phyloP scores from a whole-genome alignment of 805 yeast species.

The Metschnikowia anglica region DNA sequence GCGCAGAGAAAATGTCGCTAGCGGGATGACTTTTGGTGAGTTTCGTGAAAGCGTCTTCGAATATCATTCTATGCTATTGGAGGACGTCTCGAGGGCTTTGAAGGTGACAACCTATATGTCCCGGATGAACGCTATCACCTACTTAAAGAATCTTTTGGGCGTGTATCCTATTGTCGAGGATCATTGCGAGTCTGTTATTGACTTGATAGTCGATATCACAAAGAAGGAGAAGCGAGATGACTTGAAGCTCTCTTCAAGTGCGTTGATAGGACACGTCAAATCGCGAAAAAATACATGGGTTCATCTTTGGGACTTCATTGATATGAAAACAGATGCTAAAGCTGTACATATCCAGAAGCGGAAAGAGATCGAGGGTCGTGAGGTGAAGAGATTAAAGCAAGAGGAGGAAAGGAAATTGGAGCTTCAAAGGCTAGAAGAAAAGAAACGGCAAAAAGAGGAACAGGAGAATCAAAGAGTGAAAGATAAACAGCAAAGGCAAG shows the following conservation, averaged over 20 bases:
- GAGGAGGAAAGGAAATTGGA: constrained; percentile 16
- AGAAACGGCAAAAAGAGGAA: constrained; percentile 15
- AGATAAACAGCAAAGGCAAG: constrained; percentile 15
- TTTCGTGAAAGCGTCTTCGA: constrained; percentile 45
- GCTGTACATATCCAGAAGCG: constrained; percentile 26
- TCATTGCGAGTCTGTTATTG: constrained; percentile 56
- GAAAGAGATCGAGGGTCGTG: constrained; percentile 21
- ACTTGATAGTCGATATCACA: constrained; percentile 48
- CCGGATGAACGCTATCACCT: constrained; percentile 74
- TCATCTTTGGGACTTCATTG: constrained; percentile 56
- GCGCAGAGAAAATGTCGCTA: neutral
- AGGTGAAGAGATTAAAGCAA: constrained; percentile 16
- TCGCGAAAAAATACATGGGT: constrained; percentile 54
- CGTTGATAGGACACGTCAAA: constrained; percentile 63
- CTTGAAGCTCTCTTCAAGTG: constrained; percentile 71
- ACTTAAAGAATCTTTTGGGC: constrained; percentile 62
- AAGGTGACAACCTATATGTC: constrained; percentile 65
- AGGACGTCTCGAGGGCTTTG: constrained; percentile 44
- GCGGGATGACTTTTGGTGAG: constrained; percentile 25
- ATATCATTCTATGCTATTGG: constrained; percentile 55
- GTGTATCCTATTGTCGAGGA: constrained; percentile 67
- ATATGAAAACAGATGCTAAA: constrained; percentile 46
- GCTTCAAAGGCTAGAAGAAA: constrained; percentile 16
- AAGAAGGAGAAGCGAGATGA: constrained; percentile 70
- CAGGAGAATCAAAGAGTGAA: constrained; percentile 15